Base-by-base conservation (phyloP, 164 flowering plant species). In the Saururus chinensis region DNA sequence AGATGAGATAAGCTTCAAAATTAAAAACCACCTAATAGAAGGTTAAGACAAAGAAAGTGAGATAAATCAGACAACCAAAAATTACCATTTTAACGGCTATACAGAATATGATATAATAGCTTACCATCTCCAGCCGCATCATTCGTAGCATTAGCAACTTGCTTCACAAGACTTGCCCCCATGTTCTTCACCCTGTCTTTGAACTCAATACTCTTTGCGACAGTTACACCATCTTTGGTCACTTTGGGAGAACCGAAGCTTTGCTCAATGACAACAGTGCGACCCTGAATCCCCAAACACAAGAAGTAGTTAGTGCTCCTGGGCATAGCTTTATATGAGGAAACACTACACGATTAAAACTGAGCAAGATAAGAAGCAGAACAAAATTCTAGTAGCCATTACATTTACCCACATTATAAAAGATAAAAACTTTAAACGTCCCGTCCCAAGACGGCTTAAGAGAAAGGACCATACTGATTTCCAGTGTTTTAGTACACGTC, bases 101-200 rank as follows among this genome's bases (percentile, higher is more conserved):
- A 30, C 4, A 6, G 6, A 30, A 30, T 30, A 30, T 19, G 17
- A 21, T 30, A 60, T 57, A 59, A 6, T 25, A 20, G 19, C 85
- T 74, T 66, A 89, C 98, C 98, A 76, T 92, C 98, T 35, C 98
- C 98, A 12, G 98, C 98, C 17, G 66, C 86, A 76, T 92, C 96
- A 68, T 92, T 92, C 51, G 98, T 92, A 17, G 98, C 98, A 82
- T 89, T 92, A 13, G 98, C 98, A 60, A 92, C 96, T 74, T 92
- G 96, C 70, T 92, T 92, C 48, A 92, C 98, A 73, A 92, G 93
- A 68, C 98, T 92, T 23, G 98, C 98, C 66, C 98, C 98, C 73
- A 92, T 60, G 53, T 92, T 92, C 77, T 87, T 92, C 41, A 84
- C 77, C 71, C 73, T 86, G 70, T 92, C 96, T 73, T 84, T 81